These are phyloP conservation scores for Nicotiana noctiflora DNA, from an alignment of 257 asterid genomes.

Conservation along the genomic window DNA sequence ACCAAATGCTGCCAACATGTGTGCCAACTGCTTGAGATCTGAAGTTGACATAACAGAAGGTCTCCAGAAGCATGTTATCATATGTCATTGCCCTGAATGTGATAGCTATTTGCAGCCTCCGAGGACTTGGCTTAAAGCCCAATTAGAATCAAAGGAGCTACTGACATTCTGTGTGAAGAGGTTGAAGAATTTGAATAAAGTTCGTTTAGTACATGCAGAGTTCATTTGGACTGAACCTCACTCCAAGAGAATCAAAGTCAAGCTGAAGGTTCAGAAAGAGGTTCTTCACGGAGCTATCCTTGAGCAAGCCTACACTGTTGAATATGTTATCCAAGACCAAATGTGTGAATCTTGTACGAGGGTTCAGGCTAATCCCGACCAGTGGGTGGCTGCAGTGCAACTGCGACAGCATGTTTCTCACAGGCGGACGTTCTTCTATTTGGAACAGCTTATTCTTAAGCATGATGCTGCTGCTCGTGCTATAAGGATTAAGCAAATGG, in stretches of 20 bases:
- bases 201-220: constrained; percentile 6
- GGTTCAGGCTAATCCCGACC: constrained; percentile 54
- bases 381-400: constrained; percentile 60
- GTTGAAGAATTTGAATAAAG: constrained; percentile 10
- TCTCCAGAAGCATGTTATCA: constrained; percentile 8
- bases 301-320: constrained; percentile 41
- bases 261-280: constrained; percentile 40
- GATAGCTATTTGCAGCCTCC: constrained; percentile 5
- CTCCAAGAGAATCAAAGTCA: constrained; percentile 11
- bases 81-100: constrained; percentile 11
- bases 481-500: constrained; percentile 50
- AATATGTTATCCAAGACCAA: constrained; percentile 44
- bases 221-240: constrained; percentile 12
- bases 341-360: constrained; percentile 48
- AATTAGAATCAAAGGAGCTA: constrained; percentile 5
- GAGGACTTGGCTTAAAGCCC: constrained; percentile 4
- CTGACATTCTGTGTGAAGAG: constrained; percentile 11
- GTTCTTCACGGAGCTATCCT: constrained; percentile 46
- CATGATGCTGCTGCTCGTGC: constrained; percentile 50
- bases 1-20: constrained; percentile 7
- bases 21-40: constrained; percentile 7
- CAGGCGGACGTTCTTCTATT: constrained; percentile 49
- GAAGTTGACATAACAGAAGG: constrained; percentile 10
- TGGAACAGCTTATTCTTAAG: constrained; percentile 59
- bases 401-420: constrained; percentile 52